These are phyloP conservation scores for Exophiala sp. DNA, from an alignment of 2,329 filamentous ascomycete species.

Conservation along the genomic window DNA sequence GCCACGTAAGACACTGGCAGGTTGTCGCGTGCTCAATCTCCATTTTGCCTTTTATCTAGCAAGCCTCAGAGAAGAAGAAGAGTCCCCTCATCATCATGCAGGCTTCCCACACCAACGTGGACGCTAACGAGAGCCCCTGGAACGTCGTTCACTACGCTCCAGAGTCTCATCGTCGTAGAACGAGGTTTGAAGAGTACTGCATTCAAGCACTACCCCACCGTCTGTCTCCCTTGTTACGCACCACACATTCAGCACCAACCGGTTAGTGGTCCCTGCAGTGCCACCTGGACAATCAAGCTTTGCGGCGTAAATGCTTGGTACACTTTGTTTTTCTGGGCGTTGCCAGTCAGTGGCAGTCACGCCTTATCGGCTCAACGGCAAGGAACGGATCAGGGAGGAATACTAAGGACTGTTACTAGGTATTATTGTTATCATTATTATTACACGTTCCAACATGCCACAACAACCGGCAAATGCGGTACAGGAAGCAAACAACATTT, in stretches of 20 bases:
- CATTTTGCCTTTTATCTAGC: neutral
- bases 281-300: neutral
- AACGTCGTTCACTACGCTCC: no score
- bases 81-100: no score
- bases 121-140: no score
- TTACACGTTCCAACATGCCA: neutral
- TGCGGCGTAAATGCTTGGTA: neutral
- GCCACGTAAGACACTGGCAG: neutral
- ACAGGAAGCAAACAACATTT: neutral
- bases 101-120: no score
- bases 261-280: neutral
- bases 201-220: neutral
- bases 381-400: no score
- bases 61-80: neutral
- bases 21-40: neutral
- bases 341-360: no score
- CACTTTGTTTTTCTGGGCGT: neutral
- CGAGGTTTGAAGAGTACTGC: no score
- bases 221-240: neutral
- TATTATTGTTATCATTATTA: neutral
- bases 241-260: neutral
- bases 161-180: no score
- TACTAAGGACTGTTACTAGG: neutral
- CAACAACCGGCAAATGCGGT: no score
- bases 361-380: no score